phyloP scores from a whole-genome alignment of 139 green algal species.

The Volvox reticuliferus region DNA sequence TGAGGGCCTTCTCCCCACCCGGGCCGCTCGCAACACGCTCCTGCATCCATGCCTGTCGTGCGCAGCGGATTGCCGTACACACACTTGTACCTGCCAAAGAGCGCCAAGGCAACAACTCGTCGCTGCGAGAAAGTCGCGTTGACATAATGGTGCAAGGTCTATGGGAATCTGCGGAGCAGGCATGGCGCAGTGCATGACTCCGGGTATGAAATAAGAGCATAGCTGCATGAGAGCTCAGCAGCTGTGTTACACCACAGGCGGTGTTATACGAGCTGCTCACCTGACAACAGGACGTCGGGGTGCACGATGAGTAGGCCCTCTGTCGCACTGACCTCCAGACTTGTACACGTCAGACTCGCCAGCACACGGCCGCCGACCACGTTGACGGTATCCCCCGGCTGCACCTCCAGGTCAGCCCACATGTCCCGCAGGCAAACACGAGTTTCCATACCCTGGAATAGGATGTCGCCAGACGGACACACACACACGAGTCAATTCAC shows the following conservation, averaged over 20 bases:
- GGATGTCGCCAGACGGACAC: not conserved
- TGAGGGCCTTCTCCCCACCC: slow-evolving; percentile 49
- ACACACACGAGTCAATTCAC: not conserved
- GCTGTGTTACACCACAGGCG: not conserved
- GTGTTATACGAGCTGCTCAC: slow-evolving; percentile 35
- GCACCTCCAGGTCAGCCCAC: slow-evolving; percentile 69
- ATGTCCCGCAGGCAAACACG: slow-evolving; percentile 66
- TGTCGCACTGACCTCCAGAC: not conserved
- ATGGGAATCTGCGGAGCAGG: no score
- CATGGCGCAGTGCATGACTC: no score
- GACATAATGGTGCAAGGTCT: no score
- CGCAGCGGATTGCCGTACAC: slow-evolving; percentile 70
- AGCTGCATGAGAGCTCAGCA: no score
- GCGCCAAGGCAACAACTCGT: no score
- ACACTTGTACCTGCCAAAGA: slow-evolving; percentile 73
- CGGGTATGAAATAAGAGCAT: no score
- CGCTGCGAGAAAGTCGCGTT: no score
- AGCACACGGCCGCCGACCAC: slow-evolving; percentile 56
- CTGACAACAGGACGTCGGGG: slow-evolving; percentile 85
- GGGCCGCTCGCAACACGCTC: slow-evolving; percentile 68
- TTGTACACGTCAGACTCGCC: not conserved
- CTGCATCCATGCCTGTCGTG: slow-evolving; percentile 78
- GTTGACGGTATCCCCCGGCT: slow-evolving; percentile 75
- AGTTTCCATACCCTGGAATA: slow-evolving; percentile 55
- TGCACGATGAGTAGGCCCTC: slow-evolving; percentile 79